Conservation (phyloP, 257 asterid genomes). For the Paulownia fortunei region DNA sequence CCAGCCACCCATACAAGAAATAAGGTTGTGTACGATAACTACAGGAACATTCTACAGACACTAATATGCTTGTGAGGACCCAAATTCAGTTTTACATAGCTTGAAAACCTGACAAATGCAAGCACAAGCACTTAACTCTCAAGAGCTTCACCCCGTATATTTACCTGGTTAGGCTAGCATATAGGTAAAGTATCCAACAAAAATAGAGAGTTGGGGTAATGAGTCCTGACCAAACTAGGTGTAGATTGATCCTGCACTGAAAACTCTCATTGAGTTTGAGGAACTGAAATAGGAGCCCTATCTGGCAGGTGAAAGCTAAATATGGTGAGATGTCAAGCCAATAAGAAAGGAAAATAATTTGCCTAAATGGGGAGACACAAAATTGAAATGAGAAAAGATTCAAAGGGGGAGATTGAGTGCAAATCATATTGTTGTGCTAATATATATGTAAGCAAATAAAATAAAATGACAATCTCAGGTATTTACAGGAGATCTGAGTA, state of each 20-base stretch:
- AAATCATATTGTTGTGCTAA: neutral
- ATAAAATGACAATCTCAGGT: neutral
- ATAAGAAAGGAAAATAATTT: neutral
- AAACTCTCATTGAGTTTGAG: neutral
- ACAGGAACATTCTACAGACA: neutral
- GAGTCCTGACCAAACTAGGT: too few species aligned
- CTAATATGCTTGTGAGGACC: neutral
- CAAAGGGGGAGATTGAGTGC: neutral
- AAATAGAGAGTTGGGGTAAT: neutral
- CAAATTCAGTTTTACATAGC: neutral
- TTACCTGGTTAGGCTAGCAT: neutral
- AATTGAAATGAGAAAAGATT: neutral
- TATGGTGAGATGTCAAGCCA: neutral
- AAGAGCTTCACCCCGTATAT: neutral
- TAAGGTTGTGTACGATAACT: neutral
- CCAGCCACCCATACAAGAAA: constrained; percentile 14
- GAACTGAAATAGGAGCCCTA: neutral
- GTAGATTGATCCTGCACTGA: neutral
- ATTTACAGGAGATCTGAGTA: neutral
- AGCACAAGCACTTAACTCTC: neutral
- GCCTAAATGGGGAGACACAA: neutral
- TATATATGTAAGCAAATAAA: neutral
- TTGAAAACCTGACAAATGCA: neutral
- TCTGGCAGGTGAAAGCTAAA: neutral
- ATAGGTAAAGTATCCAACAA: neutral